phyloP scores from a whole-genome alignment of 108 stramenopile genomes.

The Skeletonema costatum region DNA sequence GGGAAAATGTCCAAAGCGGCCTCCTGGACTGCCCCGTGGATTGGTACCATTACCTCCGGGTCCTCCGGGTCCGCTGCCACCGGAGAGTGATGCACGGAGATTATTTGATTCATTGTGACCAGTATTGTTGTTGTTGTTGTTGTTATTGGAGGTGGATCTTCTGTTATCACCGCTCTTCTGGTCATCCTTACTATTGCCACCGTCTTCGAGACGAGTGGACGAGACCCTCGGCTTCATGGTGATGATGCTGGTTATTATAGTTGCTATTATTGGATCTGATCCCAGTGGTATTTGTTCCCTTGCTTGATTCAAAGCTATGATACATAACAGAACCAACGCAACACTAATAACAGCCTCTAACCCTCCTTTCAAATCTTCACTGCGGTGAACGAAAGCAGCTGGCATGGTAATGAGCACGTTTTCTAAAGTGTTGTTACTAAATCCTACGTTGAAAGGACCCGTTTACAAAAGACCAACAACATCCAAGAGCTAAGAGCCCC shows the following conservation, averaged over 20 bases:
- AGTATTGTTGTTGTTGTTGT: background rate
- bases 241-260: too few species aligned
- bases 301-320: background rate
- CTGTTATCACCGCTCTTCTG: too few species aligned
- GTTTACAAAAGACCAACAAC: background rate
- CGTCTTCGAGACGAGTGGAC: background rate
- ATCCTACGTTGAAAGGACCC: background rate
- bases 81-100: constrained; percentile 1
- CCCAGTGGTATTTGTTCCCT: too few species aligned
- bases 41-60: too few species aligned
- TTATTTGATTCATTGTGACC: background rate
- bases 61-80: too few species aligned
- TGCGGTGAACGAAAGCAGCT: background rate
- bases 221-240: background rate
- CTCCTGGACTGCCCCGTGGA: constrained; percentile 2
- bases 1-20: constrained; percentile 39
- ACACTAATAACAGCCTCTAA: too few species aligned
- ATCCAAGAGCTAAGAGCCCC: too few species aligned
- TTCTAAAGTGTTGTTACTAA: background rate
- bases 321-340: background rate
- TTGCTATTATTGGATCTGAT: too few species aligned
- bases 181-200: background rate
- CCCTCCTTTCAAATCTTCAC: too few species aligned
- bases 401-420: background rate
- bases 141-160: background rate